Base-by-base conservation (phyloP, 306 rosid species). In the Dicorynia guianensis region DNA sequence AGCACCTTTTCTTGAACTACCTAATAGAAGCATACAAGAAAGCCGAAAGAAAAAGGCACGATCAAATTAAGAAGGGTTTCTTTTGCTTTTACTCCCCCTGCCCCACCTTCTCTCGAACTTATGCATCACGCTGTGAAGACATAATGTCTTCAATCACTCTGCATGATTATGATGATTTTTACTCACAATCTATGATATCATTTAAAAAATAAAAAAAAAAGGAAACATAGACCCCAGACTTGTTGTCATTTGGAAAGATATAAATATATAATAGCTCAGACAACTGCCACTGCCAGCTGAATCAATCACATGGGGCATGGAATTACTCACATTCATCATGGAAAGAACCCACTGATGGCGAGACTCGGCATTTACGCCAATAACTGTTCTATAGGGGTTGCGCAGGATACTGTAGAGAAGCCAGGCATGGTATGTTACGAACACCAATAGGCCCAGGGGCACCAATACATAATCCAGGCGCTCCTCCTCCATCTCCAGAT, bases 291-390 rank as follows among this genome's bases (percentile, higher is more conserved):
- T 19, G 39, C 43, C 12, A 4, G 49, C 33, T 34, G 3, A 63
- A 20, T 43, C 63, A 63, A 20, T 43, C 63, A 19, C 25, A 30
- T 44, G 72, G 42, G 65, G 36, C 35, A 72, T 34, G 43, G 54
- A 61, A 71, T 59, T 6, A 89, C 96, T 85, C 50, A 91, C 98
- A 57, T 48, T 48, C 98, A 91, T 93, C 87, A 91, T 84, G 81
- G 76, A 72, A 13, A 71, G 63, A 80, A 87, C 93, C 98, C 98
- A 93, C 17, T 91, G 97, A 47, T 67, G 91, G 53, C 93, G 97
- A 78, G 92, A 76, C 73, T 86, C 83, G 0, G 96, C 91, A 49
- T 93, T 91, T 43, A 91, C 77, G 36, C 96, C 98, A 61, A 93
- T 87, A 48, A 91, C 97, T 35, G 98, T 91, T 74, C 85, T 81